These are phyloP conservation scores for Dacryopinax primogenitus DNA, from an alignment of 768 basidiomycete species.

Conservation along the genomic window DNA sequence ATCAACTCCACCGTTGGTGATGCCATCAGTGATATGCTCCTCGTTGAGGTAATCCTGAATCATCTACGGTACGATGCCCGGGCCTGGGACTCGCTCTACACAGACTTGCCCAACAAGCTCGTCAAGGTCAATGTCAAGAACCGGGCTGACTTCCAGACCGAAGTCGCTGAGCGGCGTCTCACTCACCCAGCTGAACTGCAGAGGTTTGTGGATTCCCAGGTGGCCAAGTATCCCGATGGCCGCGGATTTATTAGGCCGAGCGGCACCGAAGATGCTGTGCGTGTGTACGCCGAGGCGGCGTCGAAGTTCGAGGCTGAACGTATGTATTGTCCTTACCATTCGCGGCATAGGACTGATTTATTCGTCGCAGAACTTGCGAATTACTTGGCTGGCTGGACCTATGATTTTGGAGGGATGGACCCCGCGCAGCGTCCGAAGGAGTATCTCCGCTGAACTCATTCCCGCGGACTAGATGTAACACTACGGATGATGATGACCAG, in stretches of 20 bases:
- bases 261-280: slow-evolving; percentile 95
- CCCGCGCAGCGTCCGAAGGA: slow-evolving; percentile 62
- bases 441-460: slow-evolving; percentile 39
- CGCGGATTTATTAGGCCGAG: slow-evolving; percentile 91
- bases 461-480: not conserved
- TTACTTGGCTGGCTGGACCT: slow-evolving; percentile 73
- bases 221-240: slow-evolving; percentile 65
- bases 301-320: slow-evolving; percentile 67
- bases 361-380: slow-evolving; percentile 59
- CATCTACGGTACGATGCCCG: slow-evolving; percentile 71
- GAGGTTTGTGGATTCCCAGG: slow-evolving; percentile 64
- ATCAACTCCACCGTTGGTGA: slow-evolving; percentile 99
- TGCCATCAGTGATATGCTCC: slow-evolving; percentile 86
- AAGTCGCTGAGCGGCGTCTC: slow-evolving; percentile 84
- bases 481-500: not conserved
- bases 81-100: slow-evolving; percentile 88
- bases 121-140: slow-evolving; percentile 85
- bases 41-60: slow-evolving; percentile 83
- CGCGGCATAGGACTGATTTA: not conserved
- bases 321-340: slow-evolving; percentile 30
- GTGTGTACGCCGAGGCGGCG: slow-evolving; percentile 90
- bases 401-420: slow-evolving; percentile 73
- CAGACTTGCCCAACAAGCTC: slow-evolving; percentile 85
- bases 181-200: slow-evolving; percentile 71
- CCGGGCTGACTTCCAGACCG: slow-evolving; percentile 71